phyloP scores from a whole-genome alignment of 2,329 filamentous ascomycete species.

The Aureobasidium pullulans region DNA sequence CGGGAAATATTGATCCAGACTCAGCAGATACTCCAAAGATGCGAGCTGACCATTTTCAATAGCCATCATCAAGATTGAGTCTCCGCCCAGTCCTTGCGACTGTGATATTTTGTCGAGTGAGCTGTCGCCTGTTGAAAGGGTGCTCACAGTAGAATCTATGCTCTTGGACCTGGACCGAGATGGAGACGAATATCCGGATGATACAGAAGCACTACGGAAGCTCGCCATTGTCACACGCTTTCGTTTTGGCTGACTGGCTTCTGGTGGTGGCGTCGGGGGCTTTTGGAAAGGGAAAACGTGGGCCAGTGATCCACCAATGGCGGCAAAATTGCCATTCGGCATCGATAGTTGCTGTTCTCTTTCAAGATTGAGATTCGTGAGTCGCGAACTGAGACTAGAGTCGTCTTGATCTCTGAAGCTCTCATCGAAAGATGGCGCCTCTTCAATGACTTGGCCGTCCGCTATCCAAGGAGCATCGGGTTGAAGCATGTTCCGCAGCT shows the following conservation, averaged over 20 bases:
- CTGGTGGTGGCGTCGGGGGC: constrained; percentile 42
- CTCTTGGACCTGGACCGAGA: constrained; percentile 74
- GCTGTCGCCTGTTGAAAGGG: constrained; percentile 51
- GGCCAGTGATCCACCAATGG: constrained; percentile 47
- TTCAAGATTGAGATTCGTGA: constrained; percentile 3
- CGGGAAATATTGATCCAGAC: constrained; percentile 68
- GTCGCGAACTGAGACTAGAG: neutral
- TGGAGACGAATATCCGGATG: constrained; percentile 64
- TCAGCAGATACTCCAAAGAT: constrained; percentile 71
- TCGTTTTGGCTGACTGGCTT: constrained; percentile 49
- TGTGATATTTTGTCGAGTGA: constrained; percentile 72
- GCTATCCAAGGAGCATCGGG: constrained; percentile 36
- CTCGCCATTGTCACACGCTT: constrained; percentile 74
- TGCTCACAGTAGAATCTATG: constrained; percentile 61
- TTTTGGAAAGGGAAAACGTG: constrained; percentile 91
- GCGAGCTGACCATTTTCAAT: constrained; percentile 56
- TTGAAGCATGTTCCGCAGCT: constrained; percentile 73
- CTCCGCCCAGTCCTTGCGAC: constrained; percentile 61
- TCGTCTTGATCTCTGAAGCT: constrained; percentile 1
- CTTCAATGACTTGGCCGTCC: constrained; percentile 12
- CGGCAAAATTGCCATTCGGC: constrained; percentile 23
- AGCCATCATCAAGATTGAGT: constrained; percentile 64
- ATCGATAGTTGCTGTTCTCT: constrained; percentile 2
- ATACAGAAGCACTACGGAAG: constrained; percentile 71
- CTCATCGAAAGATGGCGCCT: constrained; percentile 1